Evolutionary conservation across 495 filamentous ascomycete species (phyloP).

Genomic region (Ramalina peruviana): DNA sequence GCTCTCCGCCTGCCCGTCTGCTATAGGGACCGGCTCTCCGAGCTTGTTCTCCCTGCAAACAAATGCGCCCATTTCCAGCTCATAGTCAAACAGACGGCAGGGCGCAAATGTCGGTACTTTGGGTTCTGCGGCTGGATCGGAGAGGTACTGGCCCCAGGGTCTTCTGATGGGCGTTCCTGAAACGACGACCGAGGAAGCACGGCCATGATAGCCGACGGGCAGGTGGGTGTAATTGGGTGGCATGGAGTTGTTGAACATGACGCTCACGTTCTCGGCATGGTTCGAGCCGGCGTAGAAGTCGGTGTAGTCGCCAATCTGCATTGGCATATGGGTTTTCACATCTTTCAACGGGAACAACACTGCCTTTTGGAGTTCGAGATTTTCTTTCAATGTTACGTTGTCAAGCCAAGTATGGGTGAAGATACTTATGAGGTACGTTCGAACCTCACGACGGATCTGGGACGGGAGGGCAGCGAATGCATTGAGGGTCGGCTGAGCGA

Average conservation of each 20-base stretch:
- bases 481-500: conserved; percentile 61
- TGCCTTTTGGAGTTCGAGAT: conserved; percentile 35
- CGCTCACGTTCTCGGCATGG: conserved; percentile 72
- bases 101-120: conserved; percentile 50
- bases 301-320: conserved; percentile 89
- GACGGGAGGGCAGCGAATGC: conserved; percentile 69
- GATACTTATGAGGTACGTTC: conserved; percentile 58
- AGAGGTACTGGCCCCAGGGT: conserved; percentile 70
- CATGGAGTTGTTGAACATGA: conserved; percentile 58
- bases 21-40: conserved; percentile 41
- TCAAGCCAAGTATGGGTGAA: conserved; percentile 48
- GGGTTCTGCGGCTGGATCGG: conserved; percentile 45
- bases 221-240: conserved; percentile 86
- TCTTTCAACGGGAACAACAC: conserved; percentile 40
- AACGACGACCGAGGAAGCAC: conserved; percentile 63
- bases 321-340: conserved; percentile 63
- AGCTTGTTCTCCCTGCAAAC: conserved; percentile 52
- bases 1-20: conserved; percentile 54
- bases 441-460: conserved; percentile 54
- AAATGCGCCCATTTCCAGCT: conserved; percentile 80
- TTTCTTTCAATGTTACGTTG: conserved; percentile 43
- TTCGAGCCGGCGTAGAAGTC: conserved; percentile 92
- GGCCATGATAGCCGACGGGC: conserved; percentile 79
- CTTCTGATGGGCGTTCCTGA: conserved; percentile 63
- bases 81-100: conserved; percentile 61